These are phyloP conservation scores for Globisporangium acanthophoron DNA, from an alignment of 352 stramenopile species.

Conservation along the genomic window DNA sequence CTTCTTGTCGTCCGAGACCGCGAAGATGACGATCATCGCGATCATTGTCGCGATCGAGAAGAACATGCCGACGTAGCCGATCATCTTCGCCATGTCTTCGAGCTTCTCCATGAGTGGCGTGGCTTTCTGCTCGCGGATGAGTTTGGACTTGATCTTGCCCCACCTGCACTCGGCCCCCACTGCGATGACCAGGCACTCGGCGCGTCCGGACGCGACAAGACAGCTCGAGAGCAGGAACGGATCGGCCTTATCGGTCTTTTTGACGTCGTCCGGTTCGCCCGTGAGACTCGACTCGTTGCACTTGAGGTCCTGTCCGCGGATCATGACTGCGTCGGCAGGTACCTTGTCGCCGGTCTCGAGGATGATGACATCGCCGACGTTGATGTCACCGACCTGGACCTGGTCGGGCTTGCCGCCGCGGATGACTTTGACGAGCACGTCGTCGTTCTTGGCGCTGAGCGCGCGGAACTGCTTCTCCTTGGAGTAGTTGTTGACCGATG, in stretches of 20 bases:
- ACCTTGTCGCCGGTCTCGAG: slow-evolving; percentile 92
- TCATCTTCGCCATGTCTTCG: slow-evolving; percentile 86
- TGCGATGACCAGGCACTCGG: slow-evolving; percentile 78
- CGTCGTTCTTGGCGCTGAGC: slow-evolving; percentile 85
- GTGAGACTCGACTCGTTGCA: slow-evolving; percentile 96
- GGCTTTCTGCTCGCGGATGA: slow-evolving; percentile 81
- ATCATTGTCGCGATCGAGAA: slow-evolving; percentile 86
- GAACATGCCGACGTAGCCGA: slow-evolving; percentile 81
- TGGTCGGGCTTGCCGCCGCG: slow-evolving; percentile 60
- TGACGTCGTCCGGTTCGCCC: slow-evolving; percentile 92
- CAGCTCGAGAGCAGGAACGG: slow-evolving; percentile 88
- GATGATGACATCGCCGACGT: slow-evolving; percentile 87
- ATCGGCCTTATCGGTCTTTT: slow-evolving; percentile 70
- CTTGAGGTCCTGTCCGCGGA: slow-evolving; percentile 91
- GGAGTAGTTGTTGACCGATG: slow-evolving; percentile 95
- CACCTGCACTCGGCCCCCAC: slow-evolving; percentile 81
- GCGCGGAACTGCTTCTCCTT: slow-evolving; percentile 90
- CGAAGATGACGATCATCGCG: slow-evolving; percentile 84
- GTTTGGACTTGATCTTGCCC: slow-evolving; percentile 90
- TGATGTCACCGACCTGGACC: slow-evolving; percentile 66
- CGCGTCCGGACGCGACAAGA: slow-evolving; percentile 62
- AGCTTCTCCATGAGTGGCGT: slow-evolving; percentile 93
- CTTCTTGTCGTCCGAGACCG: slow-evolving; percentile 48
- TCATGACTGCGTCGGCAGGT: slow-evolving; percentile 91
- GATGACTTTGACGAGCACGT: slow-evolving; percentile 83